Evolutionary conservation across 768 basidiomycete species (phyloP).

Genomic region (Naganishia antarctica): DNA sequence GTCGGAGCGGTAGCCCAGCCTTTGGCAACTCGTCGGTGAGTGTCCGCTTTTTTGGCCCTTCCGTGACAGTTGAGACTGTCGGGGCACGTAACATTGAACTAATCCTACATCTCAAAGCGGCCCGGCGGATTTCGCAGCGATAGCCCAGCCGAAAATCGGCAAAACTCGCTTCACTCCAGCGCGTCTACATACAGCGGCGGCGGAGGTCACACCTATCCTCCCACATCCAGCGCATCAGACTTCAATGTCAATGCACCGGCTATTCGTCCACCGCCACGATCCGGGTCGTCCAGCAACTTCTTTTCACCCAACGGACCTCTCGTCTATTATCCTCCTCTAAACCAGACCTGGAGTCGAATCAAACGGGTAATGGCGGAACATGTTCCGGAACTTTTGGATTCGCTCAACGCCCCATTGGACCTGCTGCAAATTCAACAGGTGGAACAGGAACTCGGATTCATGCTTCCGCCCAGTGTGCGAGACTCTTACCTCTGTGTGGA

Average conservation of each 20-base stretch:
- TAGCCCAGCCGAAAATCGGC: conserved; percentile 1
- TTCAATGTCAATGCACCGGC: conserved; percentile 10
- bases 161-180: conserved; percentile 9
- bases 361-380: conserved; percentile 73
- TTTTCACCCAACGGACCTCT: conserved; percentile 27
- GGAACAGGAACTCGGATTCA: conserved; percentile 71
- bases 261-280: conserved; percentile 13
- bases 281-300: conserved; percentile 13
- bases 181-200: conserved; percentile 3
- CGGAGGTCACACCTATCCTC: conserved; percentile 9
- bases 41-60: neutral
- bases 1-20: conserved; percentile 20
- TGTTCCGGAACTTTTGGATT: conserved; percentile 92
- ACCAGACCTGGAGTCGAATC: conserved; percentile 76
- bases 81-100: neutral
- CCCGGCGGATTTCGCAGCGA: conserved; percentile 1
- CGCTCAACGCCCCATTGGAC: conserved; percentile 84
- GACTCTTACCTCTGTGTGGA: conserved; percentile 84
- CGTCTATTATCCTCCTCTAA: conserved; percentile 66
- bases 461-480: conserved; percentile 74
- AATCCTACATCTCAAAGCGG: neutral
- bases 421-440: conserved; percentile 72
- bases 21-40: conserved; percentile 19
- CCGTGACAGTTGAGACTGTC: neutral
- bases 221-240: neutral